Evolutionary conservation across 202 grass and related monocot species (phyloP), one percentile per base, ranked within the genome.

Genomic region (Bolboschoenoplectus hybrid): DNA sequence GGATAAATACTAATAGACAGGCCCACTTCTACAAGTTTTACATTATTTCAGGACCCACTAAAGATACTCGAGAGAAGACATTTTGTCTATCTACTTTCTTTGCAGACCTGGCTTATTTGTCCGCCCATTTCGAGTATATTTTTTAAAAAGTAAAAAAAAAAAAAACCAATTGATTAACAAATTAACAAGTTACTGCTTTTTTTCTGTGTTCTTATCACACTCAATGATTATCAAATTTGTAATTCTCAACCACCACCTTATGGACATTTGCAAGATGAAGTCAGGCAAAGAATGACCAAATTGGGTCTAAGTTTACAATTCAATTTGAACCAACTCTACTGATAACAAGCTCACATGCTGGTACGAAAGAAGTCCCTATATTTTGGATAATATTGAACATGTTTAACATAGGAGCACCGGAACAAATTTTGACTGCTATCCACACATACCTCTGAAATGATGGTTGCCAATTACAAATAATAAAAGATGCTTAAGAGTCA

Each of bases 21-120:
- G 74, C 74, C 74, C 44, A 56, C 50, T 77, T 77, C 12, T 16
- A 52, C 49, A 77, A 77, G 32, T 17, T 17, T 16, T 79, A 58
- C 13, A 40, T 79, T 58, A 19, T 79, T 58, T 73, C 26, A 41
- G 52, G 74, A 16, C 75, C 75, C 35, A 41, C 14, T 79, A 41
- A 60, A 58, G 52, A 19, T 20, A 58, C 52, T 79, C 40, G 34
- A 57, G 34, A 78, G 26, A 57, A 79, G 75, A 36, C 35, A 60
- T 79, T 76, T 39, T 13, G 74, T 79, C 51, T 57, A 58, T 41
- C 68, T 46, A 5, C 11, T 16, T n/a, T 57, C 35, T 57, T 40
- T 9, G 6, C 50, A 51, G 9, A 47, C 9, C 19, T 74, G 9
- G 9, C 19, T 74, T 49, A 74, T 6, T 34, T 32, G 71, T 6